Conservation (phyloP, 2,329 filamentous ascomycete species). For the Eutypa lata region DNA sequence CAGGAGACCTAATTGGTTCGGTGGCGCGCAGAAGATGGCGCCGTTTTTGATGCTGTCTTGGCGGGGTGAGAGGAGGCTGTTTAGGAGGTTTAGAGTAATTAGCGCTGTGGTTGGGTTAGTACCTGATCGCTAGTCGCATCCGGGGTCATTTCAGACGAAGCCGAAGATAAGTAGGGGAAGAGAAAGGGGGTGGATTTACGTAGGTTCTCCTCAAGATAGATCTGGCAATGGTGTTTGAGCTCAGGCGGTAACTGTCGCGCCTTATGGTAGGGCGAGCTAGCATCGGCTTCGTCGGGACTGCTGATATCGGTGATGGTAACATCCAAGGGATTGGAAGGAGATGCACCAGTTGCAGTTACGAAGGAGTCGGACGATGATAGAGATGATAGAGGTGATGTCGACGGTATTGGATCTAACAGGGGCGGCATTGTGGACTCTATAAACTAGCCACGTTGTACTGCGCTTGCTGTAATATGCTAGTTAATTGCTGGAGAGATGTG, state of each 20-base stretch:
- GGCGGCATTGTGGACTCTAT: slow-evolving; percentile 11
- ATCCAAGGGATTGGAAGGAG: slow-evolving; percentile 10
- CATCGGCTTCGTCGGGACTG: slow-evolving; percentile 13
- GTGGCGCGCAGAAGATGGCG: slow-evolving; percentile 63
- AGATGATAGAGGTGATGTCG: slow-evolving; percentile 19
- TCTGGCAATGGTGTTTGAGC: slow-evolving; percentile 63
- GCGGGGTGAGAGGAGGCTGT: slow-evolving; percentile 58
- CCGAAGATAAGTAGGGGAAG: neutral
- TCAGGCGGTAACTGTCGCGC: slow-evolving; percentile 58
- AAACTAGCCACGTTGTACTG: neutral
- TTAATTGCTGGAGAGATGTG: neutral
- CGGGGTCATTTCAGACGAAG: neutral
- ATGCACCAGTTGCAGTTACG: slow-evolving; percentile 19
- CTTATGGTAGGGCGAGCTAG: slow-evolving; percentile 44
- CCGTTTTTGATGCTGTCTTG: slow-evolving; percentile 11
- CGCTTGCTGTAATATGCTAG: neutral
- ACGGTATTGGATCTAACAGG: neutral
- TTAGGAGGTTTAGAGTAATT: slow-evolving; percentile 62
- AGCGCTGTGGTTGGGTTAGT: slow-evolving; percentile 36
- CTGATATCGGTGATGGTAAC: slow-evolving; percentile 15
- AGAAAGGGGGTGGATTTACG: slow-evolving; percentile 42
- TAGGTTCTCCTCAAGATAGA: slow-evolving; percentile 73
- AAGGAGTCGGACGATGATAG: slow-evolving; percentile 19
- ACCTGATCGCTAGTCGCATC: slow-evolving; percentile 10
- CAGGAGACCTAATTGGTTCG: slow-evolving; percentile 73